phyloP scores from a whole-genome alignment of 192 early-diverging fungal genomes.

The Podila epicladia region DNA sequence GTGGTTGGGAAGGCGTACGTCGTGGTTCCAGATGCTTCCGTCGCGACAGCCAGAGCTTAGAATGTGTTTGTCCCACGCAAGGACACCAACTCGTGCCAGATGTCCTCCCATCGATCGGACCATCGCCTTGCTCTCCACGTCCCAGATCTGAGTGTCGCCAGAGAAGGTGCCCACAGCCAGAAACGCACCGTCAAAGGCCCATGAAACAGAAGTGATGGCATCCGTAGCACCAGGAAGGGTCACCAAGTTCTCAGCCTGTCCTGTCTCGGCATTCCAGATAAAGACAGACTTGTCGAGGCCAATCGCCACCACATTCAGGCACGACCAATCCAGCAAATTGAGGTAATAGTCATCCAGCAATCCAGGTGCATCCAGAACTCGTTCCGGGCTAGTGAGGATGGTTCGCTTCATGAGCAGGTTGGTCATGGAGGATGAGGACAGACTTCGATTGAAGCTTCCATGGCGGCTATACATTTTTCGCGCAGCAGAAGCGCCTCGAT shows the following conservation, averaged over 20 bases:
- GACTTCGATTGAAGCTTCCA: constrained; percentile 50
- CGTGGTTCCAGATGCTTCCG: constrained; percentile 94
- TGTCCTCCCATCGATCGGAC: constrained; percentile 89
- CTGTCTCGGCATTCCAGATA: constrained; percentile 86
- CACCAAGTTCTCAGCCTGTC: constrained; percentile 61
- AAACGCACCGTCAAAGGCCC: constrained; percentile 74
- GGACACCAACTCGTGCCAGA: constrained; percentile 79
- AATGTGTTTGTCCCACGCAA: constrained; percentile 87
- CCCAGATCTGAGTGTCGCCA: constrained; percentile 94
- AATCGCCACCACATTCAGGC: constrained; percentile 83
- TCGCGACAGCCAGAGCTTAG: constrained; percentile 88
- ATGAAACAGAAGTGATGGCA: constrained; percentile 79
- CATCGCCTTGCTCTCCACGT: constrained; percentile 76
- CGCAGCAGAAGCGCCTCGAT: constrained; percentile 49
- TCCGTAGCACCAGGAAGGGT: constrained; percentile 45
- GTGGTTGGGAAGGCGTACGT: constrained; percentile 89
- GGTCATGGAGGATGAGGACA: constrained; percentile 21
- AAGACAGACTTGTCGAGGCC: constrained; percentile 89
- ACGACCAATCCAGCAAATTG: constrained; percentile 94
- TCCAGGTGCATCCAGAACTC: constrained; percentile 89
- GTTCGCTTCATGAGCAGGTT: constrained; percentile 62
- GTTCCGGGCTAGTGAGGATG: constrained; percentile 84
- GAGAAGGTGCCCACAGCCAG: constrained; percentile 77
- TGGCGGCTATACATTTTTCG: constrained; percentile 63
- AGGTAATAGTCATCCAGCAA: constrained; percentile 95